These are phyloP conservation scores for Hirschioporus abietinus DNA, from an alignment of 768 basidiomycete species.

Conservation along the genomic window DNA sequence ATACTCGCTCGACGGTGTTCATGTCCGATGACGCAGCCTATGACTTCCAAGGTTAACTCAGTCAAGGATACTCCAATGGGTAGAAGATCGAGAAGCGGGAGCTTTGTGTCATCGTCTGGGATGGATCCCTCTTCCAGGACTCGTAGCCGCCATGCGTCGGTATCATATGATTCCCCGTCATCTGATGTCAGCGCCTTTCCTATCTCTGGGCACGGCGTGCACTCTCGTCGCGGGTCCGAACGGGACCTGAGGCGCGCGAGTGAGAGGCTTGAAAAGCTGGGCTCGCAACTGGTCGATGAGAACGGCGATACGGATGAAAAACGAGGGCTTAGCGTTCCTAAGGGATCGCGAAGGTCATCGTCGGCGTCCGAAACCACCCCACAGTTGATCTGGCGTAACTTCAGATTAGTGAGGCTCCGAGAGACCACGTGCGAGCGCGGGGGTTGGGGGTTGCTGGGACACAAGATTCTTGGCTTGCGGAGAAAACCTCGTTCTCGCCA, in stretches of 20 bases:
- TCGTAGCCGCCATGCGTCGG: conserved; percentile 43
- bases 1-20: conserved; percentile 61
- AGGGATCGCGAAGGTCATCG: conserved; percentile 30
- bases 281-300: conserved; percentile 37
- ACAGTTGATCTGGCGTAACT: conserved; percentile 7
- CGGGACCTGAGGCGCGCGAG: conserved; percentile 53
- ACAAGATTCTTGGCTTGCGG: conserved; percentile 64
- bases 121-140: conserved; percentile 41
- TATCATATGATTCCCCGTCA: conserved; percentile 27
- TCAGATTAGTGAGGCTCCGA: conserved; percentile 14
- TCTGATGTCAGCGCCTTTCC: conserved; percentile 58
- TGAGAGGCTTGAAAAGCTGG: conserved; percentile 26
- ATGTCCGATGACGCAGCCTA: conserved; percentile 47
- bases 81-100: conserved; percentile 59
- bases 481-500: conserved; percentile 45
- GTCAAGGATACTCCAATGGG: conserved; percentile 34
- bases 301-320: conserved; percentile 35
- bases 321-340: conserved; percentile 16
- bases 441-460: conserved; percentile 61
- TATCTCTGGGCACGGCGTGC: conserved; percentile 73
- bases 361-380: conserved; percentile 24
- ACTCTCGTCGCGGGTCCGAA: conserved; percentile 69
- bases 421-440: conserved; percentile 64
- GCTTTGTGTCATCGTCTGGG: conserved; percentile 39
- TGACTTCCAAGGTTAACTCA: conserved; percentile 37